A percentile compares a stretch with the other conserved stretches of the same genome.
Conservation (phyloP, 2,329 filamentous ascomycete genomes). For the Ramichloridium luteum region DNA sequence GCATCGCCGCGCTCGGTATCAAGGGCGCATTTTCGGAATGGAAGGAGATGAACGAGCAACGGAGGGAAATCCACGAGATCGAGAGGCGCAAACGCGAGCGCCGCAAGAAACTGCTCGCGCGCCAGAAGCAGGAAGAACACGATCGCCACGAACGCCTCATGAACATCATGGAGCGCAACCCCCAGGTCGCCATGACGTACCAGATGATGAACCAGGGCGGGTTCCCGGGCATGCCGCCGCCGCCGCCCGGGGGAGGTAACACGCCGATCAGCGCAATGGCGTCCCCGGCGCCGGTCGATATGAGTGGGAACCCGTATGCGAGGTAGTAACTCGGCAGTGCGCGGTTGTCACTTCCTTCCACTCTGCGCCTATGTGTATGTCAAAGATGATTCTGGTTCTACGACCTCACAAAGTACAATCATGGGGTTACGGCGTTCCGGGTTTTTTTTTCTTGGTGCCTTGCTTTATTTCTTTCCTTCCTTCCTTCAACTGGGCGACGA, state of each 20-base stretch:
- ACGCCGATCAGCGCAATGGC: conserved; percentile 2
- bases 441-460: background rate
- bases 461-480: background rate
- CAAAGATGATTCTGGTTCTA: conserved; percentile 1
- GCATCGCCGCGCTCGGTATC: conserved; percentile 55
- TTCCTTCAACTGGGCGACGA: conserved; percentile 2
- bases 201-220: conserved; percentile 14
- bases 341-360: too few species aligned
- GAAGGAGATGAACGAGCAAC: conserved; percentile 54
- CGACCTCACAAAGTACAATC: conserved; percentile 2
- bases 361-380: too few species aligned
- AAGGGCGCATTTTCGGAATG: conserved; percentile 54
- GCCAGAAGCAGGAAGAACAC: conserved; percentile 34
- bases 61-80: conserved; percentile 41
- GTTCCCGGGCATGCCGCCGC: conserved; percentile 6
- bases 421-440: background rate
- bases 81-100: conserved; percentile 30
- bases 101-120: conserved; percentile 30
- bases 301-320: conserved; percentile 25
- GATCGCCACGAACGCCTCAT: conserved; percentile 28
- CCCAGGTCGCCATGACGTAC: conserved; percentile 18
- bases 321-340: conserved; percentile 7
- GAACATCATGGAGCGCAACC: conserved; percentile 21
- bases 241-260: conserved; percentile 4
- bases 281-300: conserved; percentile 14